Evolutionary conservation across 2,329 filamentous ascomycete species (phyloP), one percentile per base, ranked within the genome.

Genomic region (Lasiodiplodia sp.): DNA sequence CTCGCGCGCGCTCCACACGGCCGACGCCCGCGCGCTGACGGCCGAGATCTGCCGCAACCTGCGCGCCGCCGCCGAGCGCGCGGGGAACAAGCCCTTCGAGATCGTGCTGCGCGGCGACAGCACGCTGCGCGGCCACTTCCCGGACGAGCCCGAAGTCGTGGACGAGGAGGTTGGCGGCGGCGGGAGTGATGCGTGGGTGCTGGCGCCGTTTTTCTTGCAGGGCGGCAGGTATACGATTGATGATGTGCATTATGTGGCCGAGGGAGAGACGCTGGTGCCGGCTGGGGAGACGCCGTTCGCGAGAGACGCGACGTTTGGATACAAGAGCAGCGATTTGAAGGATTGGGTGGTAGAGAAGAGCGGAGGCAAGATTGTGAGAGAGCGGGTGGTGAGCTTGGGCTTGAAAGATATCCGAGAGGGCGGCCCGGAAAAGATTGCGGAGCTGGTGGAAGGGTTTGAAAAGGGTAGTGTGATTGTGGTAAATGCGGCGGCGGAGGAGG

Each of bases 121-220:
- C 3, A 89, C 87, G 0, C 73, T 88, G 0, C 79, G 87, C 1
- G 87, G 87, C 0, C 87, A 88, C 60, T 87, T 88, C 38, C 87
- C 86, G 0, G 76, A 86, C 0, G 87, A 88, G 72, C 80, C 83
- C 0, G 85, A 88, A 63, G 84, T 83, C 0, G 84, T 82, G 0
- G 83, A 87, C 68, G 76, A 79, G 0, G 83, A 85, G 1, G 79
- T 88, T 0, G 86, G 86, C 0, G 74, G 78, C 1, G 80, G 82
- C 0, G 53, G 23, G 28, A 52, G 44, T 47, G 85, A 87, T 70
- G 85, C 83, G 0, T 87, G 86, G 82, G 78, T 89, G 1, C 76
- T 89, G 0, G 86, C 86, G 0, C 87, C 87, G 0, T 88, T 88
- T 75, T 89, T 89, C 73, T 78, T 84, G 3, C 86, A 89, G 71